Percentiles rank a stretch among this genome's conserved stretches.
These are phyloP conservation scores for Hymenoscyphus fraxineus DNA, from an alignment of 2,329 filamentous ascomycete genomes.

Conservation along the genomic window DNA sequence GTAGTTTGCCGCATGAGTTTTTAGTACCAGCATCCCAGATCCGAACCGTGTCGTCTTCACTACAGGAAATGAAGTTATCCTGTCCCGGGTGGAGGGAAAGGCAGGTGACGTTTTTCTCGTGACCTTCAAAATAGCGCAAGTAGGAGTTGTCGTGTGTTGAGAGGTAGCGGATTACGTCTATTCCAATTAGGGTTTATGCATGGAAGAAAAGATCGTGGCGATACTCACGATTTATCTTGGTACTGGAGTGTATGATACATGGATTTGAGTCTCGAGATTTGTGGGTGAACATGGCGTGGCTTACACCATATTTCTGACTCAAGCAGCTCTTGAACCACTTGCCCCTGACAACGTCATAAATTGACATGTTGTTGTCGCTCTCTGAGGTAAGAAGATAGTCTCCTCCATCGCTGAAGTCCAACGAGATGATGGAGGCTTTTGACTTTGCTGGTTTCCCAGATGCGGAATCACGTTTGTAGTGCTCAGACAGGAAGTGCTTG, in stretches of 20 bases:
- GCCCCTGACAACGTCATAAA: conserved; percentile 91
- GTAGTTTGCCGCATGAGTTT: conserved; percentile 73
- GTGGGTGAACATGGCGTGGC: conserved; percentile 72
- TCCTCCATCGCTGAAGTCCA: conserved; percentile 95
- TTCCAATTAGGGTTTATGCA: conserved; percentile 5
- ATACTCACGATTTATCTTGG: conserved; percentile 76
- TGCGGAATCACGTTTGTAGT: conserved; percentile 46
- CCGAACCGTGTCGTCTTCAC: conserved; percentile 83
- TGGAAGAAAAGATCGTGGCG: neutral
- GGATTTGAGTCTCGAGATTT: conserved; percentile 40
- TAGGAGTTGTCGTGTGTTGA: conserved; percentile 95
- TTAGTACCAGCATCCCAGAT: conserved; percentile 80
- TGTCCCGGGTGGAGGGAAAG: conserved; percentile 79
- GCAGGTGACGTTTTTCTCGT: conserved; percentile 78
- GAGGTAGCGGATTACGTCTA: conserved; percentile 81
- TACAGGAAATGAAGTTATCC: conserved; percentile 90
- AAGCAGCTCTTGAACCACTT: conserved; percentile 84
- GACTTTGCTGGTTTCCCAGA: conserved; percentile 26
- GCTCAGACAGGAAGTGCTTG: conserved; percentile 48
- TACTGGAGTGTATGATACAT: conserved; percentile 92
- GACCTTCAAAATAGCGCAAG: conserved; percentile 92
- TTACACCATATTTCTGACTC: conserved; percentile 95
- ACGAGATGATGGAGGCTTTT: conserved; percentile 70
- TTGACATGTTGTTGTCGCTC: conserved; percentile 91
- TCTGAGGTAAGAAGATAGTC: conserved; percentile 88